Base-by-base conservation (phyloP, 768 basidiomycete species). In the Hypholoma fasciculare region DNA sequence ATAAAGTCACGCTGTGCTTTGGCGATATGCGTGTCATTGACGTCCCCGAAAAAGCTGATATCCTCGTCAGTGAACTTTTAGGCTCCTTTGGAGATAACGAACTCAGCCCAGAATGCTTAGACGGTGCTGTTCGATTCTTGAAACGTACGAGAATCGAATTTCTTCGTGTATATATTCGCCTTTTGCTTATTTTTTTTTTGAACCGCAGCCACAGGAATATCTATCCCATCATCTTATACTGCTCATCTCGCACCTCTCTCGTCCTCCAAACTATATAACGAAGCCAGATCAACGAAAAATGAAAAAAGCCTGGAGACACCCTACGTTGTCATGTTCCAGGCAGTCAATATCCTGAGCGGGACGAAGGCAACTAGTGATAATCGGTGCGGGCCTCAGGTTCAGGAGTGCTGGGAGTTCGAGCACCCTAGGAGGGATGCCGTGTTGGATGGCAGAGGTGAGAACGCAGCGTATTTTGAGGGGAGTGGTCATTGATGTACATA, bases 1-100 rank as follows among this genome's bases (percentile, higher is more conserved):
- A 83, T 51, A 78, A 78, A 46, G 95, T 98, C 53, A 75, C 86
- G 56, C 80, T 99, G 38, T 65, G 98, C n/a, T 91, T 89, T 67
- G 96, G 96, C 2, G 97, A 99, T 72, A 98, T 99, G 97, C 82
- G 97, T 14, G 76, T 77, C 26, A 76, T 97, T 44, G 79, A 87
- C 8, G 73, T 96, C 1, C 95, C 96, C 5, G 93, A 97, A 65
- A 81, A 83, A 63, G 94, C 86, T 27, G 97, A 98, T 71, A 93
- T 99, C 61, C 77, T 99, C 57, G 89, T 99, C 66, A 96, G 92
- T 75, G 97, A 99, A 72, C 82, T 99, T 19, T 74, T 99, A 65
- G 97, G 97, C 3, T 96, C 94, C 4, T 98, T 99, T 75, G 97
- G 96, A 1, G 97, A 99, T 73, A 99, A 99, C 59, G 97, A 99